Percentiles rank a stretch among this genome's conserved stretches.
Conservation (phyloP, 1,284 basidiomycete species). For the Naganishia albida region DNA sequence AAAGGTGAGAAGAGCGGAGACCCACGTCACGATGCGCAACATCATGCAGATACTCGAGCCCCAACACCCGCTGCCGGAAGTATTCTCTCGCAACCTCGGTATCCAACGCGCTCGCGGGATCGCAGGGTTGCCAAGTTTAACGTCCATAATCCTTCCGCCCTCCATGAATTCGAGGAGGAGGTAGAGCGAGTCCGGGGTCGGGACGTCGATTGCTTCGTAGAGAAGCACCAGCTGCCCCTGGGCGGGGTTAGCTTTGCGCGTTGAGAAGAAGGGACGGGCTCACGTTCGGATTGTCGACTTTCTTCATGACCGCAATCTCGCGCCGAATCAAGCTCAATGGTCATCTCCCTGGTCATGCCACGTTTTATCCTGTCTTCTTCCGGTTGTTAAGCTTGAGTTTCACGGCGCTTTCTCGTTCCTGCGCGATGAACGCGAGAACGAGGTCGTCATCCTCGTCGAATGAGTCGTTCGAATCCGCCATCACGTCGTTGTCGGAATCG, state of each 20-base stretch:
- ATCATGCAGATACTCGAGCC: slow-evolving; percentile 59
- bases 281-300: slow-evolving; percentile 55
- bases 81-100: slow-evolving; percentile 53
- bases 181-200: slow-evolving; percentile 58
- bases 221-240: slow-evolving; percentile 57
- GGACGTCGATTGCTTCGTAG: slow-evolving; percentile 61
- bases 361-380: too few relatives aligned
- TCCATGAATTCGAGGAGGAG: slow-evolving; percentile 58
- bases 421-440: too few relatives aligned
- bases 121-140: slow-evolving; percentile 47
- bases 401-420: too few relatives aligned
- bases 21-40: slow-evolving; percentile 56
- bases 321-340: slow-evolving; percentile 51
- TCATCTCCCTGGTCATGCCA: too few relatives aligned
- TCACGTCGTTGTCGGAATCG: too few relatives aligned
- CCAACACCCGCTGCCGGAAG: slow-evolving; percentile 59
- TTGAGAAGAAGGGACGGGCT: slow-evolving; percentile 22
- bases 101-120: slow-evolving; percentile 42
- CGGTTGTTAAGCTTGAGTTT: too few relatives aligned
- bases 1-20: background rate
- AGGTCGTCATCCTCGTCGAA: too few relatives aligned
- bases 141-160: slow-evolving; percentile 57
- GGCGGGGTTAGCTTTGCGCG: slow-evolving; percentile 35
- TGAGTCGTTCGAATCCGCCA: too few relatives aligned
- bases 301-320: slow-evolving; percentile 57